Percentiles rank a stretch among this genome's conserved stretches.
These are phyloP conservation scores for Exophiala sideris DNA, from an alignment of 2,329 filamentous ascomycete species.

Conservation along the genomic window DNA sequence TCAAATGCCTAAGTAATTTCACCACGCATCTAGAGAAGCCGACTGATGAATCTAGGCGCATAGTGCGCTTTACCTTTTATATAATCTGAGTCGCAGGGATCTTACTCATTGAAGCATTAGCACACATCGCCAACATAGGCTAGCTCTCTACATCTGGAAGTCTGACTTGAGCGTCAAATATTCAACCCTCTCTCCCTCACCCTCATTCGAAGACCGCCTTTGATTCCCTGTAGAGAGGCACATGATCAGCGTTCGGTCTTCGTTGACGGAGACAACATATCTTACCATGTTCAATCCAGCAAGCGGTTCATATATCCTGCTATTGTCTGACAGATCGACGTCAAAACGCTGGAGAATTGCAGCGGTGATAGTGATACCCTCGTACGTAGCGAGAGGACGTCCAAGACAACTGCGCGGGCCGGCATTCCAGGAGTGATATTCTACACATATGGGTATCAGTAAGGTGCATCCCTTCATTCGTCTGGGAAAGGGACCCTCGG, in stretches of 20 bases:
- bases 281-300: conserved; percentile 18
- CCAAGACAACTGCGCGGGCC: conserved; percentile 19
- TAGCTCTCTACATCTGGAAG: not conserved
- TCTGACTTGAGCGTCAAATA: not conserved
- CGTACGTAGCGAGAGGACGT: conserved; percentile 17
- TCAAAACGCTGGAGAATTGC: conserved; percentile 19
- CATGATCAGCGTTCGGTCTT: not conserved
- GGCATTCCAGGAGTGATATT: conserved; percentile 20
- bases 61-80: no score
- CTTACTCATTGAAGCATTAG: no score
- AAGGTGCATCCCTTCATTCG: not conserved
- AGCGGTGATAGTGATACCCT: conserved; percentile 13
- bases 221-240: conserved; percentile 3
- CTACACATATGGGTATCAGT: conserved; percentile 1
- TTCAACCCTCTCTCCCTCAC: conserved; percentile 5
- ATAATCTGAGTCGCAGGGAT: no score
- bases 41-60: no score
- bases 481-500: not conserved
- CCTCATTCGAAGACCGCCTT: conserved; percentile 11
- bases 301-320: conserved; percentile 11
- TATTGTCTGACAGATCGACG: conserved; percentile 12
- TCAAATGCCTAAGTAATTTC: no score
- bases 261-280: not conserved
- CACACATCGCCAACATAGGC: no score
- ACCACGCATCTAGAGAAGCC: no score